Base-by-base conservation (phyloP, 2,329 filamentous ascomycete genomes). In the Xylariales sp. region DNA sequence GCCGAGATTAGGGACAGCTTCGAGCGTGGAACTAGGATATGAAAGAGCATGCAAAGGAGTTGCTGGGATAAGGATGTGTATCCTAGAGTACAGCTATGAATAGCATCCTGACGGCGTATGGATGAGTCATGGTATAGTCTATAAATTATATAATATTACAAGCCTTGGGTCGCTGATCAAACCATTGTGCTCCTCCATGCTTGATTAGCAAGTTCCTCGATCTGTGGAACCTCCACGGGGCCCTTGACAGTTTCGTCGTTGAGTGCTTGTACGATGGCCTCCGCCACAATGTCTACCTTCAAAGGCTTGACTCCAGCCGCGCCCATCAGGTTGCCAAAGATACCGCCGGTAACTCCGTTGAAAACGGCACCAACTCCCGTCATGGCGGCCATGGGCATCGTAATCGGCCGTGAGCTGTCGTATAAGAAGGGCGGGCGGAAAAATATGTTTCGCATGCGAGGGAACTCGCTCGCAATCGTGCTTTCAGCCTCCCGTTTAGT, bases 1-100 rank as follows among this genome's bases (percentile, higher is more conserved):
- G 90, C 92, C 39, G 96, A 99, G 80, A 98, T 99, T 75, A 86
- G 96, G 78, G 96, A 99, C 78, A 97, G 92, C 80, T 99, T 99
- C 79, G 96, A 99, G 86, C 89, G 96, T 71, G 96, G 96, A 18
- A 98, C 96, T 3, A 97, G 97, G 87, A 96, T 98, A 79, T 98
- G 78, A 85, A 34, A 82, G 7, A 3, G 14, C n/a, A 4, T 7
- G 39, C 30, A 5, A 30, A 48, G 43, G 43, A 34, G 14, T 56
- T 39, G 53, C 14, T 46, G 12, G 23, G 56, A 43, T 53, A 56
- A 48, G 30, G 53, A 36, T 53, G 50, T 67, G 18, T 57, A 54
- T 71, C 65, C 63, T 23, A 54, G 5, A 30, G 39, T 58, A 61
- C 50, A 39, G 32, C 54, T 61, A 34, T 32, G 49, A 60, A 53